A percentile compares a stretch with the other conserved stretches of the same genome.
phyloP scores from a whole-genome alignment of 2,329 filamentous ascomycete genomes.

The Colletotrichum tabaci region DNA sequence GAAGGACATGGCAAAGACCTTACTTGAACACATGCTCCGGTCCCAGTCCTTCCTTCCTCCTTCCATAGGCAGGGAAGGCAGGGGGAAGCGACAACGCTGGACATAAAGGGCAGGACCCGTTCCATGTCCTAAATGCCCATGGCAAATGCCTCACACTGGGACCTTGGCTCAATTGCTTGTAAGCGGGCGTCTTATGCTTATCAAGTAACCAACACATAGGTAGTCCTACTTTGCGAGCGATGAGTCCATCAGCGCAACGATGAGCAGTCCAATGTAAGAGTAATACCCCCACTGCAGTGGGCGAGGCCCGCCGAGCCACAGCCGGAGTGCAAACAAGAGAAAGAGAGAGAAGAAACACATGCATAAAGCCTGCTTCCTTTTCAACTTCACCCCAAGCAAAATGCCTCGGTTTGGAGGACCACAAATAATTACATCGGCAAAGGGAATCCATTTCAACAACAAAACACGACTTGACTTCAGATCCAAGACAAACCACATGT shows the following conservation, averaged over 20 bases:
- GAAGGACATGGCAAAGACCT: not conserved
- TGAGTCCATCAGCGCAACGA: not conserved
- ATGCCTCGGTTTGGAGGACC: constrained; percentile 6
- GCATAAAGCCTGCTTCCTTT: constrained; percentile 16
- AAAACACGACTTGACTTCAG: not conserved
- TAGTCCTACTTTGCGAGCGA: not conserved
- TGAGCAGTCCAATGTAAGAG: constrained; percentile 2
- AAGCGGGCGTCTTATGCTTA: constrained; percentile 22
- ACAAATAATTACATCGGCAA: not conserved
- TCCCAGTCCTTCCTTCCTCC: constrained; percentile 27
- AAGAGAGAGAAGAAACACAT: not conserved
- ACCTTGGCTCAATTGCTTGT: constrained; percentile 1
- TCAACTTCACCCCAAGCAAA: not conserved
- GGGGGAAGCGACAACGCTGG: not conserved
- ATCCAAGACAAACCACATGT: constrained; percentile 26
- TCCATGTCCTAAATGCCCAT: not conserved
- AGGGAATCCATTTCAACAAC: not conserved
- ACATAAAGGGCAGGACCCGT: constrained; percentile 13
- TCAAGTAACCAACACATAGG: constrained; percentile 14
- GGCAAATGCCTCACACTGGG: constrained; percentile 20
- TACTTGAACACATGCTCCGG: constrained; percentile 19
- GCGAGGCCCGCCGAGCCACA: constrained; percentile 26
- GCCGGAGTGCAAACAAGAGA: not conserved
- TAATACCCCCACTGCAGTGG: constrained; percentile 18
- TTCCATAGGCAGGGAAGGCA: constrained; percentile 23